Conservation (phyloP, 805 yeast species). For the Monosporozyma aerobia region DNA sequence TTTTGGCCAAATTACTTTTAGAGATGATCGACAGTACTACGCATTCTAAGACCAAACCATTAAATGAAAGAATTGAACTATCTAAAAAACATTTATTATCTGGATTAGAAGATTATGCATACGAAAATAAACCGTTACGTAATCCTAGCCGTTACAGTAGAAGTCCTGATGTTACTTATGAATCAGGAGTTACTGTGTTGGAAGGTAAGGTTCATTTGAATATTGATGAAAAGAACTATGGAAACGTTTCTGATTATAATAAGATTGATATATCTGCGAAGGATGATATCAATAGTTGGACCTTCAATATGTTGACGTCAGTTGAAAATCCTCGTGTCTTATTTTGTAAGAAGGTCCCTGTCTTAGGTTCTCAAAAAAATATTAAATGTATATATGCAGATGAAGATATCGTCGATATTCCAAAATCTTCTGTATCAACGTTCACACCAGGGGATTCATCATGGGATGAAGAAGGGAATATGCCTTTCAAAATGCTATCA, state of each 20-base stretch:
- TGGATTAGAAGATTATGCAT: conserved; percentile 44
- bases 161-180: conserved; percentile 4
- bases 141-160: background rate
- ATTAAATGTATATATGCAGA: conserved; percentile 39
- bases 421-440: conserved; percentile 38
- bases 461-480: conserved; percentile 35
- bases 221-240: background rate
- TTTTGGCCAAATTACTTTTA: conserved; percentile 49
- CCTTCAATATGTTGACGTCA: conserved; percentile 15
- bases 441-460: conserved; percentile 44
- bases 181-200: background rate
- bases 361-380: background rate
- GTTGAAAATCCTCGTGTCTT: conserved; percentile 6
- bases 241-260: background rate
- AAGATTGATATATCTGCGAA: conserved; percentile 2
- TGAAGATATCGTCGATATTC: conserved; percentile 35
- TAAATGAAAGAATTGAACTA: conserved; percentile 48
- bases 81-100: conserved; percentile 40
- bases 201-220: conserved; percentile 1
- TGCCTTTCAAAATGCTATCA: conserved; percentile 43
- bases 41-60: conserved; percentile 42
- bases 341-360: conserved; percentile 9
- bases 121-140: background rate
- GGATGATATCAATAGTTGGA: background rate
- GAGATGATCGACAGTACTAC: conserved; percentile 45